Conservation (phyloP, 2,329 filamentous ascomycete genomes). For the Lithohypha guttulata region DNA sequence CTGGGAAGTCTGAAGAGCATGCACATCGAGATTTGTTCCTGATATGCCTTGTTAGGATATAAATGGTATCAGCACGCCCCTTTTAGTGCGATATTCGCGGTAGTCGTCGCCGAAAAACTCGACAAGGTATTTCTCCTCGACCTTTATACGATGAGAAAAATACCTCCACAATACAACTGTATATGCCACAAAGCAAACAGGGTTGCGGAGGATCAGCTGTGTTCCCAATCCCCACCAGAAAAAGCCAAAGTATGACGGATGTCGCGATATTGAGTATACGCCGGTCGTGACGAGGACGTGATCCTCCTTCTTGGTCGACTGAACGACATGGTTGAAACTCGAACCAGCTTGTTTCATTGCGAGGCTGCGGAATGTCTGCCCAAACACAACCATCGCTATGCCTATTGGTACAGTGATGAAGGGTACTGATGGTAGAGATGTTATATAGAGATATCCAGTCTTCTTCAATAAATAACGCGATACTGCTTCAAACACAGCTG, state of each 20-base stretch:
- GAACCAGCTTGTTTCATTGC: constrained; percentile 84
- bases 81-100: constrained; percentile 56
- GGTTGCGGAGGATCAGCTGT: constrained; percentile 79
- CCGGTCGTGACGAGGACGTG: constrained; percentile 78
- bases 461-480: constrained; percentile 16
- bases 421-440: constrained; percentile 26
- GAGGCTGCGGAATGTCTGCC: constrained; percentile 64
- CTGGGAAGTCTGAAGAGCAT: too few species aligned
- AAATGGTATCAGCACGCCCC: constrained; percentile 72
- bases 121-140: constrained; percentile 68
- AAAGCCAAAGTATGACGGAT: constrained; percentile 95
- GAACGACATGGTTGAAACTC: constrained; percentile 80
- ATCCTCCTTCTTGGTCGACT: constrained; percentile 54
- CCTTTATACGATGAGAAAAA: constrained; percentile 60
- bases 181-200: constrained; percentile 66
- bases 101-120: constrained; percentile 81
- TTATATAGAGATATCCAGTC: constrained; percentile 14
- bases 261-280: constrained; percentile 64
- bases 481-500: constrained; percentile 63
- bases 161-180: constrained; percentile 71
- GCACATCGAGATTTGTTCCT: too few species aligned
- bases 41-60: too few species aligned
- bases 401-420: constrained; percentile 42
- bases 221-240: constrained; percentile 98
- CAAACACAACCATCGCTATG: constrained; percentile 51